Percentiles rank a stretch among this genome's conserved stretches.
These are phyloP conservation scores for Penicillium sp. DNA, from an alignment of 2,329 filamentous ascomycete genomes.

Conservation along the genomic window DNA sequence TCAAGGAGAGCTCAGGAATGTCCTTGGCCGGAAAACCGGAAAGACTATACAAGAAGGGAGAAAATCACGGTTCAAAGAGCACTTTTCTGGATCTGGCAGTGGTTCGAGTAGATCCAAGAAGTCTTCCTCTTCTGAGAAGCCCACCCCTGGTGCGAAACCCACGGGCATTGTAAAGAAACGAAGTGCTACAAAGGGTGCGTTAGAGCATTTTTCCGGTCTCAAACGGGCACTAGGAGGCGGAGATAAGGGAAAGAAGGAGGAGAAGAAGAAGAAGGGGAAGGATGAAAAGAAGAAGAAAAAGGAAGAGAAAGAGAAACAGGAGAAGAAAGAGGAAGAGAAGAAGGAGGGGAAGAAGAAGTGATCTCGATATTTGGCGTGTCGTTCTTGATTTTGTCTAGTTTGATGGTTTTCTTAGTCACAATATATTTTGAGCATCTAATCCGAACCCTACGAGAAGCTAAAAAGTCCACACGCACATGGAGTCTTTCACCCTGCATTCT, in stretches of 20 bases:
- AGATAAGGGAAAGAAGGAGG: not conserved
- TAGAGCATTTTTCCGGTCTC: not conserved
- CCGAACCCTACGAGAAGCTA: not conserved
- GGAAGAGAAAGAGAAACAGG: not conserved
- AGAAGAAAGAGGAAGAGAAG: no score
- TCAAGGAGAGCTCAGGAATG: not conserved
- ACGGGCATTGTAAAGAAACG: not conserved
- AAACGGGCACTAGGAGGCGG: not conserved
- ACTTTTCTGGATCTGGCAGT: not conserved
- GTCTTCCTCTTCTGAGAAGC: not conserved
- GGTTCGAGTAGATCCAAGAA: not conserved
- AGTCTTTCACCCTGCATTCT: not conserved
- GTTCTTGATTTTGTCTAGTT: no score
- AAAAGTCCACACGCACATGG: constrained; percentile 1
- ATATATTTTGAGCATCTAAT: not conserved
- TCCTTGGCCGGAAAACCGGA: not conserved
- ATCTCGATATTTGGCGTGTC: no score
- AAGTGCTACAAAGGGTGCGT: not conserved
- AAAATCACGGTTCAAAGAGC: not conserved
- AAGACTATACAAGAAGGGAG: not conserved
- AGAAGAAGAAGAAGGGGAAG: not conserved
- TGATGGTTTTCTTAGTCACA: no score
- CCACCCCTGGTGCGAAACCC: not conserved
- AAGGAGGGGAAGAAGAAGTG: no score
- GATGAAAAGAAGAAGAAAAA: not conserved